Base-by-base conservation (phyloP, 1,139 yeast genomes). In the Debaryomyces sp. region DNA sequence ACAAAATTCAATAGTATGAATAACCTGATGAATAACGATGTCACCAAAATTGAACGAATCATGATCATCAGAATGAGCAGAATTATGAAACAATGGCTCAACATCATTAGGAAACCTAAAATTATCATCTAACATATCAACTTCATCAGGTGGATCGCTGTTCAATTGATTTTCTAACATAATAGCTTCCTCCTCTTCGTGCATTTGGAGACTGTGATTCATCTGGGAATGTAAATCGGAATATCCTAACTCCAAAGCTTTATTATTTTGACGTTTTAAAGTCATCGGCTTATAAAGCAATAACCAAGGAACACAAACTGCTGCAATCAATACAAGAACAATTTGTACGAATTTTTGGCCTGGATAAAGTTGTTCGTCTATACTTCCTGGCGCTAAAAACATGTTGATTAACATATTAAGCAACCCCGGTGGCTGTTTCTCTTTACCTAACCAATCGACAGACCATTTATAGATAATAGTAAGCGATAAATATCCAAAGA, bases 1-100 rank as follows among this genome's bases (percentile, higher is more conserved):
- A 66, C 99, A 95, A 68, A 95, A 95, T 73, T 95, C 99, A 70
- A 95, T 95, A 1, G 99, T 95, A 67, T 94, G 98, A 60, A 95
- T 95, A 34, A 94, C 97, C 71, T 95, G 99, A 68, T 95, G 98
- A 56, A 95, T 94, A 80, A 95, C 88, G 36, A 95, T 81, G 62
- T 95, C 99, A 48, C 98, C 96, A 66, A 94, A 85, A 53, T 85
- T 83, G 64, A 74, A 74, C 9, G 81, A 87, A 45, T 82, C 85
- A 41, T 66, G 68, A 15, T 76, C 82, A 30, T 77, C 84, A 24
- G 71, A 75, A 45, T 62, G 64, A 18, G 56, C 57, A 1, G 71
- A 63, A 43, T 64, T 65, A 43, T 61, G 64, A 53, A 69, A 66
- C 51, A 73, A 61, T 10, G 80, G 80, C 53, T 76, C 80, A n/a